Evolutionary conservation across 345 rosid genomes (phyloP).

Genomic region (Anacardium occidentale): DNA sequence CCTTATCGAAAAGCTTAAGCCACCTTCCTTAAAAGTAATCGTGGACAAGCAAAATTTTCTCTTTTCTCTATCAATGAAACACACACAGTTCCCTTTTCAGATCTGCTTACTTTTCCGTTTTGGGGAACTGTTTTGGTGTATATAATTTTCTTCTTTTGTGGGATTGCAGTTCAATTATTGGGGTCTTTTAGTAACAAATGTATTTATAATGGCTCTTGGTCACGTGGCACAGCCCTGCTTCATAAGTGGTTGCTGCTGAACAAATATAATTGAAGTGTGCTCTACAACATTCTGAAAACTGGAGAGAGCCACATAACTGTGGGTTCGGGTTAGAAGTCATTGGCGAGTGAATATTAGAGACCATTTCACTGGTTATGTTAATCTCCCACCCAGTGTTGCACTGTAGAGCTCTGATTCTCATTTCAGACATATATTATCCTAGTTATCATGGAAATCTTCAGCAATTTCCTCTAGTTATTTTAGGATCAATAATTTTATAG

Average conservation of each 20-base stretch:
- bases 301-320: not conserved
- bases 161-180: conserved; percentile 17
- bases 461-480: not conserved
- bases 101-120: conserved; percentile 11
- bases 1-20: conserved; percentile 9
- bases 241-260: not conserved
- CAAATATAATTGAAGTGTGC: not conserved
- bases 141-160: not conserved
- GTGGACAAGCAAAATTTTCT: not conserved
- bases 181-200: not conserved
- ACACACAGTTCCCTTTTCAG: conserved; percentile 4
- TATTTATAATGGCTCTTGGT: not conserved
- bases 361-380: not conserved
- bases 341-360: not conserved
- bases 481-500: not conserved
- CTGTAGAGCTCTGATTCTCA: not conserved
- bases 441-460: not conserved
- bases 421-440: not conserved
- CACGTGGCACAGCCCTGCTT: not conserved
- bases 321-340: not conserved
- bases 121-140: not conserved
- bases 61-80: not conserved
- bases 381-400: not conserved
- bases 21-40: not conserved
- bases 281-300: not conserved